Conservation (phyloP, 768 basidiomycete genomes). For the Boletellus ananiceps region DNA sequence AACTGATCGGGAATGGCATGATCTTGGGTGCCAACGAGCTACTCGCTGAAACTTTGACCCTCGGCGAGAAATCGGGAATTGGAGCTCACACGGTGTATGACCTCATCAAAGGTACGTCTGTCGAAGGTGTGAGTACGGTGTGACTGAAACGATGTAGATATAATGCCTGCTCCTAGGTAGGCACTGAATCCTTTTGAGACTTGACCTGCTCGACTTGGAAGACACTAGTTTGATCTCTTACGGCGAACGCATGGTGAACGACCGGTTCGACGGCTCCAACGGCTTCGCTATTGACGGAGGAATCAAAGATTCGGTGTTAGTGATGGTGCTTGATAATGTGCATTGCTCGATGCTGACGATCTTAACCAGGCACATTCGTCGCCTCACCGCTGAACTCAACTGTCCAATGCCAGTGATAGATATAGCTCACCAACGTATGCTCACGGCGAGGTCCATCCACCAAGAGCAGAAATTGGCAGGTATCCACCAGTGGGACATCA, state of each 20-base stretch:
- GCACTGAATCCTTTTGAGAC: constrained; percentile 8
- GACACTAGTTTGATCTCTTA: constrained; percentile 47
- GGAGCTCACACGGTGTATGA: constrained; percentile 52
- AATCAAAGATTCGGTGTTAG: constrained; percentile 74
- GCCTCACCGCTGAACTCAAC: constrained; percentile 59
- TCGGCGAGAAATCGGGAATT: constrained; percentile 81
- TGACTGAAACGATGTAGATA: constrained; percentile 38
- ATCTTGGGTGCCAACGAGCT: constrained; percentile 76
- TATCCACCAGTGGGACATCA: constrained; percentile 46
- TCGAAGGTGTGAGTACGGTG: background rate
- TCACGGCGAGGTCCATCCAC: constrained; percentile 75
- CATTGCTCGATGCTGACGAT: constrained; percentile 5
- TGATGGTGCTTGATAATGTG: constrained; percentile 4
- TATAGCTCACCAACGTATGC: constrained; percentile 69
- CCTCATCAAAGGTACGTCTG: constrained; percentile 51
- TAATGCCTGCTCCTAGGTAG: constrained; percentile 63
- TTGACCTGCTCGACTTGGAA: constrained; percentile 1
- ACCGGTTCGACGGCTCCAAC: constrained; percentile 66
- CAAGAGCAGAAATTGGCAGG: constrained; percentile 41
- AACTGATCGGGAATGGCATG: constrained; percentile 77
- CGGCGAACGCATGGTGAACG: constrained; percentile 63
- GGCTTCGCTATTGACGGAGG: constrained; percentile 87
- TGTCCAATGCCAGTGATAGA: constrained; percentile 71
- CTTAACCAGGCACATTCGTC: constrained; percentile 55
- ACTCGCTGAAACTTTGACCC: constrained; percentile 77